Percentiles rank a stretch among this genome's conserved stretches.
These are phyloP conservation scores for Periglandula ipomoeae DNA, from an alignment of 2,329 filamentous ascomycete genomes.

Conservation along the genomic window DNA sequence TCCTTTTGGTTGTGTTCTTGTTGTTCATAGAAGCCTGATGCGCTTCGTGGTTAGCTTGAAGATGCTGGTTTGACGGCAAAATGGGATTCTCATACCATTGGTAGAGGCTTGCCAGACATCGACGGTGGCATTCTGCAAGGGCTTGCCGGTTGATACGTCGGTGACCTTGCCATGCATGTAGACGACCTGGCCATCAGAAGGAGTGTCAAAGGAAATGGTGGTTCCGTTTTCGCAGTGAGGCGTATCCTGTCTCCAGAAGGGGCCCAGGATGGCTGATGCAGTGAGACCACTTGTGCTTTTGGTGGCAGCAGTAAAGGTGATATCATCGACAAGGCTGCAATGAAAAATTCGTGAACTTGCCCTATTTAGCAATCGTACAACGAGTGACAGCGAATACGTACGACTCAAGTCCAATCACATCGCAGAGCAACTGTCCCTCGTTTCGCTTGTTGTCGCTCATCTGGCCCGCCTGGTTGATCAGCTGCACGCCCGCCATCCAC, in stretches of 20 bases:
- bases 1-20: conserved; percentile 63
- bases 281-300: conserved; percentile 43
- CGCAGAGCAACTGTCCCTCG: conserved; percentile 63
- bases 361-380: no score
- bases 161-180: conserved; percentile 55
- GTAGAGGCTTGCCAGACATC: conserved; percentile 76
- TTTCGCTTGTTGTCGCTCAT: conserved; percentile 61
- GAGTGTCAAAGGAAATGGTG: conserved; percentile 50
- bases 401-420: conserved; percentile 67
- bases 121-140: conserved; percentile 55
- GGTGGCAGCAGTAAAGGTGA: conserved; percentile 54
- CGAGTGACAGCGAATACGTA: conserved; percentile 23
- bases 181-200: conserved; percentile 39
- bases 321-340: conserved; percentile 64
- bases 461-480: conserved; percentile 53
- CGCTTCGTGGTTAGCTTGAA: no score
- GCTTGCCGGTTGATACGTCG: conserved; percentile 51
- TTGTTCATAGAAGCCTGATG: conserved; percentile 52
- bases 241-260: conserved; percentile 71
- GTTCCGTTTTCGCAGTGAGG: conserved; percentile 61
- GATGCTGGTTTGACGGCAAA: no score
- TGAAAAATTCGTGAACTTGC: no score
- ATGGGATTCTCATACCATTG: conserved; percentile 54
- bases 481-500: conserved; percentile 61
- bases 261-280: conserved; percentile 71